These are phyloP conservation scores for Alternaria arborescens DNA, from an alignment of 2,329 filamentous ascomycete species.

Conservation along the genomic window DNA sequence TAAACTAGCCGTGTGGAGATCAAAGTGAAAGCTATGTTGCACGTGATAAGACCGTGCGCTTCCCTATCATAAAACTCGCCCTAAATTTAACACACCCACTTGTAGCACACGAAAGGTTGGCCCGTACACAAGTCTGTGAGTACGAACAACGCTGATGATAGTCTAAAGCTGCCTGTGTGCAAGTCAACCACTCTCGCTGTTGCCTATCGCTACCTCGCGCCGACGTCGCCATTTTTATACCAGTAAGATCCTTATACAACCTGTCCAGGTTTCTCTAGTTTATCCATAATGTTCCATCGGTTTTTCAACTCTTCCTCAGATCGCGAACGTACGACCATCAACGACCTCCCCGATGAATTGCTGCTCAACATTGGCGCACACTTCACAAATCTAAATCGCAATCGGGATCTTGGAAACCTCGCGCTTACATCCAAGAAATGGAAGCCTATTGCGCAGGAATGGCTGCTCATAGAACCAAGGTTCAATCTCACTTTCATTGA, in stretches of 20 bases:
- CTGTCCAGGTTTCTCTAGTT: background rate
- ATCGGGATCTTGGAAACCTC: slow-evolving; percentile 21
- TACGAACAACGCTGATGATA: background rate
- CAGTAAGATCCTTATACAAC: background rate
- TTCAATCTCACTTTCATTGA: slow-evolving; percentile 28
- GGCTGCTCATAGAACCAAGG: slow-evolving; percentile 21
- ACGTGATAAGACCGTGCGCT: background rate
- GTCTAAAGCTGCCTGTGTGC: background rate
- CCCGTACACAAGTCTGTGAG: too few species aligned
- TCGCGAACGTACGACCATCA: slow-evolving; percentile 6
- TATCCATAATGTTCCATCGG: background rate
- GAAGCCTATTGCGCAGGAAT: slow-evolving; percentile 26
- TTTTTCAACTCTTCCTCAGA: background rate
- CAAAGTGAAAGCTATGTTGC: background rate
- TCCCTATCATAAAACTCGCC: background rate
- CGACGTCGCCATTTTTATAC: background rate
- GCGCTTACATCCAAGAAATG: slow-evolving; percentile 24
- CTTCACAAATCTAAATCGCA: slow-evolving; percentile 14
- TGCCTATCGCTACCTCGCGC: slow-evolving; percentile 1
- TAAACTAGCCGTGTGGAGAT: background rate
- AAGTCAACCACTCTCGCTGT: background rate
- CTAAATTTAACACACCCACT: background rate
- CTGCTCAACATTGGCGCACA: slow-evolving; percentile 21
- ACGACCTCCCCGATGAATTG: slow-evolving; percentile 25
- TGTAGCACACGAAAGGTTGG: background rate